Base-by-base conservation (phyloP, 2,329 filamentous ascomycete species). In the Trichoderma endophyticum region DNA sequence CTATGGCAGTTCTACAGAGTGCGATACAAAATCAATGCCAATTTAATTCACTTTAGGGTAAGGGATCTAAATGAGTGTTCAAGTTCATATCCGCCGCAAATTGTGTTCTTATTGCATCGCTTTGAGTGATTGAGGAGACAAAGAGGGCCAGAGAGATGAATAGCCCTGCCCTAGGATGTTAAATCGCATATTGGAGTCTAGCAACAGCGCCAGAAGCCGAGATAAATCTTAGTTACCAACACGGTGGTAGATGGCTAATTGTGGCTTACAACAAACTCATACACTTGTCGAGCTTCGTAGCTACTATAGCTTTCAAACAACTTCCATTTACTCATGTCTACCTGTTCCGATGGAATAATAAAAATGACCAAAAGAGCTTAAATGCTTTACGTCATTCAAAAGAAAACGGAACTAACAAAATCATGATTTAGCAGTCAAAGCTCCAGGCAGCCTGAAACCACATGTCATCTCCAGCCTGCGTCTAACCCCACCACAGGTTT, bases 401-500 rank as follows among this genome's bases (percentile, higher is more conserved):
- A n/a, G 21, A 54, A 56, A 56, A 18, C n/a, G n/a, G 14, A 60
- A 26, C 3, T 12, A 36, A 30, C 9, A 30, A 32, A 32, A 11
- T 15, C n/a, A 34, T 18, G 26, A n/a, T 12, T 39, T 6, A 21
- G 18, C 59, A 57, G 18, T 34, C 60, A 26, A 7, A 12, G 34
- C 65, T 39, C 26, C 54, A 60, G 34, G 54, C 51, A 69, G 28
- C 34, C 30, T 48, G 56, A 70, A 69, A 70, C 56, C 36, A 28
- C 57, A 51, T 61, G 66, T 43, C 56, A 57, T 32, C 51, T 34
- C 24, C 63, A 56, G 21, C 48, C 48, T 60, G 24, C 36, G 28
- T 39, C 71, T 34, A 39, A 65, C 71, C 71, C 71, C 71, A 72
- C 71, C 66, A 70, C 28, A 32, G 36, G 11, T 36, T 34, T 21